Evolutionary conservation across 169 alveolate species (phyloP).

Genomic region (Amoebophrya sp.): DNA sequence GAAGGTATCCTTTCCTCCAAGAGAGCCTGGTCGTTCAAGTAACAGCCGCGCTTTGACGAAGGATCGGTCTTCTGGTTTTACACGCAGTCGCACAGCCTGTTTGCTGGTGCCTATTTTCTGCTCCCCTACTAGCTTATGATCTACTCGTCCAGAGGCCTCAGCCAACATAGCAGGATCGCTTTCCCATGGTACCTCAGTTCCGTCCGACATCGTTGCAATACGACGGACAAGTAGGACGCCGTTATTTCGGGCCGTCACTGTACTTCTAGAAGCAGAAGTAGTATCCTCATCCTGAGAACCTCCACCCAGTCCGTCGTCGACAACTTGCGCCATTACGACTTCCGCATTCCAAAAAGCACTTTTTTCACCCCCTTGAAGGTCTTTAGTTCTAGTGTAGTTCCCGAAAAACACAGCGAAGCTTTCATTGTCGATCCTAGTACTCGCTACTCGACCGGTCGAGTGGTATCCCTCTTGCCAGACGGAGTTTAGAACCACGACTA

Average conservation of each 20-base stretch:
- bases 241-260: background rate
- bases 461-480: background rate
- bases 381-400: background rate
- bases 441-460: background rate
- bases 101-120: too few species aligned
- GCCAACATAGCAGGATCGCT: too few species aligned
- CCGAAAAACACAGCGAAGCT: background rate
- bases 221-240: background rate
- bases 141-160: too few species aligned
- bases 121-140: too few species aligned
- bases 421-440: background rate
- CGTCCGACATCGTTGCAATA: background rate
- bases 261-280: background rate
- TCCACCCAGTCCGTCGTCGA: background rate
- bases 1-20: background rate
- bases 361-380: background rate
- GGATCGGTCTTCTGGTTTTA: too few species aligned
- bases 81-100: too few species aligned
- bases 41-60: too few species aligned
- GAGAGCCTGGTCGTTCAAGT: too few species aligned
- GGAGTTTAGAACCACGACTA: too few species aligned
- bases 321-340: background rate
- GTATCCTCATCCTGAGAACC: background rate
- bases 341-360: background rate
- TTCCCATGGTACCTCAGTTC: background rate